These are phyloP conservation scores for Suillus spraguei DNA, from an alignment of 768 basidiomycete genomes.

Conservation along the genomic window DNA sequence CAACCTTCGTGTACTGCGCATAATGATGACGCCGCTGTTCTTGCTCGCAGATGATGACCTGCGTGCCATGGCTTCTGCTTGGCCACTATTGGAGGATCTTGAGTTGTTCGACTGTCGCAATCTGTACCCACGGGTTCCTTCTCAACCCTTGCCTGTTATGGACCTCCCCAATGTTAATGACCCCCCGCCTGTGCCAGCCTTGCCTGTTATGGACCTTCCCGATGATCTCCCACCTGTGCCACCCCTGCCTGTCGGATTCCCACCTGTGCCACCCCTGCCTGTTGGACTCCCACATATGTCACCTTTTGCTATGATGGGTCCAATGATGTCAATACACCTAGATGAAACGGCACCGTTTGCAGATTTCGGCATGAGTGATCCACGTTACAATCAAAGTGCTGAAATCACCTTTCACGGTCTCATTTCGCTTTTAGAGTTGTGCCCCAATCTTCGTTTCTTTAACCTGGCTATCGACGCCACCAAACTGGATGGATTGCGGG, in stretches of 20 bases:
- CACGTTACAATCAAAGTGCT: not conserved
- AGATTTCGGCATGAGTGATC: not conserved
- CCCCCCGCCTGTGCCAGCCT: not conserved
- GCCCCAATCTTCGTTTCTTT: slow-evolving; percentile 7
- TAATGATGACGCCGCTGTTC: slow-evolving; percentile 1
- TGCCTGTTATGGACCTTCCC: not conserved
- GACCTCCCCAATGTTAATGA: not conserved
- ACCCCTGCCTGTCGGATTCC: too few species aligned
- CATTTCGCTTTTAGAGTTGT: slow-evolving; percentile 1
- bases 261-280: not conserved
- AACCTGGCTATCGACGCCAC: slow-evolving; percentile 9
- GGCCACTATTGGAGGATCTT: slow-evolving; percentile 10
- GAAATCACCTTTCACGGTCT: slow-evolving; percentile 13
- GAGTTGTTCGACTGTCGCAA: not conserved
- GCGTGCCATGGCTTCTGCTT: slow-evolving; percentile 6
- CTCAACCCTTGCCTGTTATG: not conserved
- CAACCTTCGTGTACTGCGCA: not conserved
- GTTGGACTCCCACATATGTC: not conserved
- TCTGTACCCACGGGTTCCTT: not conserved
- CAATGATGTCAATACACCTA: not conserved
- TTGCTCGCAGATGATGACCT: slow-evolving; percentile 7
- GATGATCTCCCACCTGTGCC: not conserved
- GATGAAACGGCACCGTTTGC: not conserved
- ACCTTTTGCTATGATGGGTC: not conserved
- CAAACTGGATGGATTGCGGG: slow-evolving; percentile 1